Evolutionary conservation across 768 basidiomycete species (phyloP).

Genomic region (Tephrocybe rancida): DNA sequence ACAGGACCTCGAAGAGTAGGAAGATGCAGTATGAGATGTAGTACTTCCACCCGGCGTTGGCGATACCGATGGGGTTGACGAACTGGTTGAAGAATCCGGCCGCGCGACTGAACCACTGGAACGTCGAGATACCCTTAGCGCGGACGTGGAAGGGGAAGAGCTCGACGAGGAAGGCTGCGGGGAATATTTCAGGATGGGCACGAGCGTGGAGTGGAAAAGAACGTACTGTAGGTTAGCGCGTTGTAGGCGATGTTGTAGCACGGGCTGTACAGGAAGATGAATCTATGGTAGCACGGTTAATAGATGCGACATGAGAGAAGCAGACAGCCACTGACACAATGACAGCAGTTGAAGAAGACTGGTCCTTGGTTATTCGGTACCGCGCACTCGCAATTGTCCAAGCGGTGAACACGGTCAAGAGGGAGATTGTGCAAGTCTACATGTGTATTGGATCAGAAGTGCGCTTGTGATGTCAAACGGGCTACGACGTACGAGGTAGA

Average conservation of each 20-base stretch:
- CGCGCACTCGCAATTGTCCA: constrained; percentile 59
- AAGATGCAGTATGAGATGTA: constrained; percentile 59
- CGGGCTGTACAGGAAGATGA: constrained; percentile 60
- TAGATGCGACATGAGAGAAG: background rate
- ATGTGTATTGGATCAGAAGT: background rate
- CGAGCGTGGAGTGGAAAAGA: background rate
- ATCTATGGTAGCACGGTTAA: constrained; percentile 28
- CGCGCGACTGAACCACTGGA: constrained; percentile 58
- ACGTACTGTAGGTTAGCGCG: constrained; percentile 52
- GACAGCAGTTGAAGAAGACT: constrained; percentile 49
- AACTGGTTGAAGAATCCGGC: constrained; percentile 68
- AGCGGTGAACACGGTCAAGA: constrained; percentile 50
- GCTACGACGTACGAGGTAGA: constrained; percentile 47
- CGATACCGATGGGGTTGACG: constrained; percentile 66
- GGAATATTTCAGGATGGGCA: constrained; percentile 38
- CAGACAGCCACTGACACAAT: constrained; percentile 39
- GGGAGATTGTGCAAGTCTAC: constrained; percentile 47
- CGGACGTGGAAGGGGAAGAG: constrained; percentile 67
- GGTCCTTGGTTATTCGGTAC: constrained; percentile 41
- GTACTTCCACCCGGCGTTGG: constrained; percentile 59
- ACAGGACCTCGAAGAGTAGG: constrained; percentile 53
- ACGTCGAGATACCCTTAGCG: constrained; percentile 61
- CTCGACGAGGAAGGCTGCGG: constrained; percentile 63
- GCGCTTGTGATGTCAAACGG: background rate
- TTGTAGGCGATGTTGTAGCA: constrained; percentile 60